Base-by-base conservation (phyloP, 73 alveolate species). In the Paramecium tetraurelia region DNA sequence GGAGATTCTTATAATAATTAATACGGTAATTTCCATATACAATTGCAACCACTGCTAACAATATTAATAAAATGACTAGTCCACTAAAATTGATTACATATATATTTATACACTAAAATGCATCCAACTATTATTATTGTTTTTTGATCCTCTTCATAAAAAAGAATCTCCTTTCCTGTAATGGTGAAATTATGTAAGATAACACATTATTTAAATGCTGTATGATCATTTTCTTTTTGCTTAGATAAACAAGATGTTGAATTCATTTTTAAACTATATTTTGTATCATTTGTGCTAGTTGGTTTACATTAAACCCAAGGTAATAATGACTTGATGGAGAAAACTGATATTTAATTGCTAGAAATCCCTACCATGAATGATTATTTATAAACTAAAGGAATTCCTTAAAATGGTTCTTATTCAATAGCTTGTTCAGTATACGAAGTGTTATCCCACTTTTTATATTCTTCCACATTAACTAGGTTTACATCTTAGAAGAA, bases 221-320 rank as follows among this genome's bases (percentile, higher is more conserved):
- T 40, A 22, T 80, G 50, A 80, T 80, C 90, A 44, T 80, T 48
- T 43, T 44, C 72, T 24, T 4, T 33, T 44, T 41, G 31, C 27
- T 63, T 80, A 38, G 76, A 11, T 10, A 11, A 11, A 80, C 90
- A 80, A 14, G 46, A 18, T 80, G 90, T 80, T 22, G 76, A 22
- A 80, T 80, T 80, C 71, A 80, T 40, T 24, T 14, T 41, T 80
- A 80, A 35, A 31, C n/a, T 24, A 44, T 80, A 80, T 43, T 21
- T 18, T 80, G 29, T 24, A 3, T n/a, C 5, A 46, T 40, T 43
- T 10, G 70, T 18, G 3, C 10, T 12, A 3, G 44, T 40, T 10
- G 90, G 63, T 35, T 80, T 80, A 43, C 90, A 80, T 43, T 80
- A 44, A 8, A 80, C 33, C 90, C 90, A 80, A 20, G 90, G 90